These are phyloP conservation scores for Deuterostichococcus epilithicus DNA, from an alignment of 139 green algal genomes.

Conservation along the genomic window DNA sequence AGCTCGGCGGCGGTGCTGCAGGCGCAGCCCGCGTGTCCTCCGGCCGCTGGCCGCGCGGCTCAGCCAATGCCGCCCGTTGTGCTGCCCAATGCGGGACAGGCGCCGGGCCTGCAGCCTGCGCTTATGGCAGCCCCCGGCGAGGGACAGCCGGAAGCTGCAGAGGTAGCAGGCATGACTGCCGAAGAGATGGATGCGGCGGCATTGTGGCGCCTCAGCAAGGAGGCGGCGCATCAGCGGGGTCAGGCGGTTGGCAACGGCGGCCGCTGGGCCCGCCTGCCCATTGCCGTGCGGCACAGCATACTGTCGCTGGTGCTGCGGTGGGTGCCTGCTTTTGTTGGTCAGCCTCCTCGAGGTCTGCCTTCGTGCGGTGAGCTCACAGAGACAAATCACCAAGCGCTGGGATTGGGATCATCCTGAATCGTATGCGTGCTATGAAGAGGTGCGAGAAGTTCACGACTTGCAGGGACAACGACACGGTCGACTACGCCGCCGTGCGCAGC, in stretches of 20 bases:
- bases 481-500: neutral
- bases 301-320: neutral
- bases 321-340: neutral
- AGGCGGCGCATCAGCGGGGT: neutral
- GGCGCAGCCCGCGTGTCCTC: neutral
- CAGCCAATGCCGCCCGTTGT: neutral
- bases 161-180: too few relatives aligned
- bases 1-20: neutral
- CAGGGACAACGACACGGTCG: neutral
- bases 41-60: too few relatives aligned
- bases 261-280: neutral
- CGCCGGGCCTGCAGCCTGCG: neutral
- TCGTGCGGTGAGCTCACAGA: too few relatives aligned
- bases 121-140: too few relatives aligned
- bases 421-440: too few relatives aligned
- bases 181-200: too few relatives aligned
- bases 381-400: too few relatives aligned
- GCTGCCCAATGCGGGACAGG: neutral
- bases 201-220: too few relatives aligned
- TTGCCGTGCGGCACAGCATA: neutral
- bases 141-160: too few relatives aligned
- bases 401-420: too few relatives aligned
- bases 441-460: too few relatives aligned
- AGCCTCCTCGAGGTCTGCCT: neutral
- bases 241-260: neutral